phyloP scores from a whole-genome alignment of 352 stramenopile species.

The Phytophthora vignae region DNA sequence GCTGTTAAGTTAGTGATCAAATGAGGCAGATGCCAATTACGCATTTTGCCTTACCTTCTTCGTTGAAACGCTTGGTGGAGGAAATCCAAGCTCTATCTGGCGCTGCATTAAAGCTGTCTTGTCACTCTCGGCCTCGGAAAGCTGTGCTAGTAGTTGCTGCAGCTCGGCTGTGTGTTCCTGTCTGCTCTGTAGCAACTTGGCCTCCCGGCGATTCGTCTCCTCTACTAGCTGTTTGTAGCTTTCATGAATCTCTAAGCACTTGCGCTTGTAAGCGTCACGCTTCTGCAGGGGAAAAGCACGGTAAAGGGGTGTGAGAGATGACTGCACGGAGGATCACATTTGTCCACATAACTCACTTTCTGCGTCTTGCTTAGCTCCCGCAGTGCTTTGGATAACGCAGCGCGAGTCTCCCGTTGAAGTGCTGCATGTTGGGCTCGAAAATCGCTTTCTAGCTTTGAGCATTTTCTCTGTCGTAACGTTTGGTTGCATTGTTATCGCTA shows the following conservation, averaged over 20 bases:
- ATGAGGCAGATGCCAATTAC: constrained; percentile 9
- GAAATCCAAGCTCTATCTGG: constrained; percentile 52
- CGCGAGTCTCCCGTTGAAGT: constrained; percentile 65
- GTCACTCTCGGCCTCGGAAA: constrained; percentile 70
- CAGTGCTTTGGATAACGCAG: constrained; percentile 63
- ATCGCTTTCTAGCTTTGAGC: constrained; percentile 47
- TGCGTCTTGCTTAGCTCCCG: constrained; percentile 69
- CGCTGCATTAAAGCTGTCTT: constrained; percentile 72
- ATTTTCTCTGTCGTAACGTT: constrained; percentile 49
- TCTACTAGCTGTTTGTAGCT: constrained; percentile 64
- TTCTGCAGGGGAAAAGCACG: constrained; percentile 45
- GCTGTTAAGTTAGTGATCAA: not conserved
- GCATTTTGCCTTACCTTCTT: constrained; percentile 25
- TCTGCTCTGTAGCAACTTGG: constrained; percentile 60
- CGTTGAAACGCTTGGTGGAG: constrained; percentile 14
- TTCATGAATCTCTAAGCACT: constrained; percentile 84
- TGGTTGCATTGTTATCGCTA: constrained; percentile 1
- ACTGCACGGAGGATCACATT: not conserved
- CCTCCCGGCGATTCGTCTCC: constrained; percentile 54
- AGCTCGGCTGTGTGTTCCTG: constrained; percentile 66
- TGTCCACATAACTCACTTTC: constrained; percentile 43
- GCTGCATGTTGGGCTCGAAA: constrained; percentile 41
- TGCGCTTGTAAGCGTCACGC: constrained; percentile 83
- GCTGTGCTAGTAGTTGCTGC: constrained; percentile 70
- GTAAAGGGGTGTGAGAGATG: no score